Evolutionary conservation across 2,329 filamentous ascomycete species (phyloP).

Genomic region (Ceratocystis huliohia): DNA sequence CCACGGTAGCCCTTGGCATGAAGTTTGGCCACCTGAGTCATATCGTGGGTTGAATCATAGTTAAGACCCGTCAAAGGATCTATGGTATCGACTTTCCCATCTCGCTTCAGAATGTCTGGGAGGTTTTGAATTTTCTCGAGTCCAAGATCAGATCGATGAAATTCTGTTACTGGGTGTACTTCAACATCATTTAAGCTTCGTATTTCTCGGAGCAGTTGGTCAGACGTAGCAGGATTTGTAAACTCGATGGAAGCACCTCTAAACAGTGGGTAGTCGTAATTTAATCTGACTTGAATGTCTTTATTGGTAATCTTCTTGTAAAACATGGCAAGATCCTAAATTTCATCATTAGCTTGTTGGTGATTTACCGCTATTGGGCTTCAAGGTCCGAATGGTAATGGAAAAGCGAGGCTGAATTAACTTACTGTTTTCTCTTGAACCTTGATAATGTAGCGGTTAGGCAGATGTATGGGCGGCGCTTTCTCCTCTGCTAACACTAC

Average conservation of each 20-base stretch:
- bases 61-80: constrained; percentile 15
- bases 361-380: not conserved
- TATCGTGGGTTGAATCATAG: constrained; percentile 38
- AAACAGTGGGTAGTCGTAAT: constrained; percentile 40
- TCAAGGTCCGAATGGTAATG: not conserved
- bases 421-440: constrained; percentile 39
- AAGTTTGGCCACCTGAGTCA: constrained; percentile 45
- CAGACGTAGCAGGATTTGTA: constrained; percentile 34
- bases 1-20: constrained; percentile 37
- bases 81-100: not conserved
- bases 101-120: not conserved
- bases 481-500: constrained; percentile 15
- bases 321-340: constrained; percentile 34
- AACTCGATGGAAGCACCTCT: constrained; percentile 43
- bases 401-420: not conserved
- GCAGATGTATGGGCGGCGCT: constrained; percentile 24
- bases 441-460: constrained; percentile 42
- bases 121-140: constrained; percentile 23
- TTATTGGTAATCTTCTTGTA: constrained; percentile 30
- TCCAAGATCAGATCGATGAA: constrained; percentile 34
- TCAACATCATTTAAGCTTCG: constrained; percentile 35
- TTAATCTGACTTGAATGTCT: constrained; percentile 34
- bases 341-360: not conserved
- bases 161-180: constrained; percentile 36
- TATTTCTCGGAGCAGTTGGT: constrained; percentile 33